A percentile compares a stretch with the other conserved stretches of the same genome.
These are phyloP conservation scores for Conringia planisiliqua DNA, from an alignment of 345 rosid species.

Conservation along the genomic window DNA sequence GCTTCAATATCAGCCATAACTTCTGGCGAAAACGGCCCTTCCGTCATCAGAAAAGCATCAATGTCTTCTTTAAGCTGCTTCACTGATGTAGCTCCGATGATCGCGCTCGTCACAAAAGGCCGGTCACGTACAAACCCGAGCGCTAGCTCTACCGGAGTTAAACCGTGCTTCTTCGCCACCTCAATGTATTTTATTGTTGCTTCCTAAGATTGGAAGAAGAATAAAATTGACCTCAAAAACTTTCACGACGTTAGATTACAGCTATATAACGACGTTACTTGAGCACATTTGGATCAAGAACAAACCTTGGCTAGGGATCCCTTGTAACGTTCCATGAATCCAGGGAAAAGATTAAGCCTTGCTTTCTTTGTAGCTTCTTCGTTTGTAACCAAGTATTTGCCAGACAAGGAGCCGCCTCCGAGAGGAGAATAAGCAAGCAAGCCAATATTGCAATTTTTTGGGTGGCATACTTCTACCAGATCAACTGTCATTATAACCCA, in stretches of 20 bases:
- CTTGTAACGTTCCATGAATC: slow-evolving; percentile 85
- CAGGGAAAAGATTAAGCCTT: slow-evolving; percentile 79
- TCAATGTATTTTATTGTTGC: slow-evolving; percentile 64
- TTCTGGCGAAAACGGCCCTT: slow-evolving; percentile 60
- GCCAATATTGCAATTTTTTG: slow-evolving; percentile 75
- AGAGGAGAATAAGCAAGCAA: slow-evolving; percentile 81
- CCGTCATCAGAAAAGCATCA: slow-evolving; percentile 59
- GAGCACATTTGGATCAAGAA: slow-evolving; percentile 2
- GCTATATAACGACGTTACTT: not conserved
- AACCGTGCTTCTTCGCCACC: slow-evolving; percentile 65
- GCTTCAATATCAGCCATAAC: slow-evolving; percentile 62
- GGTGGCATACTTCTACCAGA: slow-evolving; percentile 87
- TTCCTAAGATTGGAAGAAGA: slow-evolving; percentile 44
- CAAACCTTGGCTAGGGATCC: slow-evolving; percentile 66
- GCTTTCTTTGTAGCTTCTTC: slow-evolving; percentile 69
- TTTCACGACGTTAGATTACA: not conserved
- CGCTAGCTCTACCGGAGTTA: slow-evolving; percentile 71
- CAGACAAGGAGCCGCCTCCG: slow-evolving; percentile 67
- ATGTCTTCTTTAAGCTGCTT: slow-evolving; percentile 80
- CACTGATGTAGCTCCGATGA: slow-evolving; percentile 74
- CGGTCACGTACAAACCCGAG: slow-evolving; percentile 76
- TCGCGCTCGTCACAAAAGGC: slow-evolving; percentile 75
- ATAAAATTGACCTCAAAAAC: not conserved
- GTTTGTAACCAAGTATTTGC: slow-evolving; percentile 59
- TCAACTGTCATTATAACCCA: slow-evolving; percentile 50